phyloP scores from a whole-genome alignment of 768 basidiomycete species.

The Favolaschia claudopus region DNA sequence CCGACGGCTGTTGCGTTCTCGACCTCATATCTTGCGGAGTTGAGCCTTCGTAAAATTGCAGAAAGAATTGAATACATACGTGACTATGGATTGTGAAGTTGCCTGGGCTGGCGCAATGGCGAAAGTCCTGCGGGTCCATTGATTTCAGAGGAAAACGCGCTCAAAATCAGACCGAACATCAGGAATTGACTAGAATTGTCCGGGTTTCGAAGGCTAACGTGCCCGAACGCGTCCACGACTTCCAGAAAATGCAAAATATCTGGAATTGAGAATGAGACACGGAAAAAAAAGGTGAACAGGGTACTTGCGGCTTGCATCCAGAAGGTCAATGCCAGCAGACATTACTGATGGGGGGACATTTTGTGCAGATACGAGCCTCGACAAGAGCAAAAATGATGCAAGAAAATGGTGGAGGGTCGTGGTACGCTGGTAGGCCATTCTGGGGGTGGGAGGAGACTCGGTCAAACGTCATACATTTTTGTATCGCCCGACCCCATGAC shows the following conservation, averaged over 20 bases:
- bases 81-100: constrained; percentile 30
- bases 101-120: constrained; percentile 32
- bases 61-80: background rate
- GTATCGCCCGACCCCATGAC: no score
- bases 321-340: constrained; percentile 21
- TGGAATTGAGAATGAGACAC: background rate
- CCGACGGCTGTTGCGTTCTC: constrained; percentile 28
- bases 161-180: constrained; percentile 11
- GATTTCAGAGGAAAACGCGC: background rate
- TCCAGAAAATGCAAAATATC: constrained; percentile 31
- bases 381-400: constrained; percentile 1
- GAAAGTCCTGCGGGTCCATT: constrained; percentile 21
- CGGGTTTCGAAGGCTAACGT: constrained; percentile 30
- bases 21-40: constrained; percentile 26
- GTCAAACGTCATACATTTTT: no score
- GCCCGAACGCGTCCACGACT: constrained; percentile 32
- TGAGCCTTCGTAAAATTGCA: background rate
- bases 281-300: background rate
- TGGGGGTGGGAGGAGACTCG: no score
- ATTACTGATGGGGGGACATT: background rate
- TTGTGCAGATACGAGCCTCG: constrained; percentile 1
- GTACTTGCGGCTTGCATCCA: constrained; percentile 26
- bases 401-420: no score
- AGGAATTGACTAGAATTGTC: constrained; percentile 29
- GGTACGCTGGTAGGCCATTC: no score